Conservation (phyloP, 2,329 filamentous ascomycete genomes). For the Aspergillus thermomutatus region DNA sequence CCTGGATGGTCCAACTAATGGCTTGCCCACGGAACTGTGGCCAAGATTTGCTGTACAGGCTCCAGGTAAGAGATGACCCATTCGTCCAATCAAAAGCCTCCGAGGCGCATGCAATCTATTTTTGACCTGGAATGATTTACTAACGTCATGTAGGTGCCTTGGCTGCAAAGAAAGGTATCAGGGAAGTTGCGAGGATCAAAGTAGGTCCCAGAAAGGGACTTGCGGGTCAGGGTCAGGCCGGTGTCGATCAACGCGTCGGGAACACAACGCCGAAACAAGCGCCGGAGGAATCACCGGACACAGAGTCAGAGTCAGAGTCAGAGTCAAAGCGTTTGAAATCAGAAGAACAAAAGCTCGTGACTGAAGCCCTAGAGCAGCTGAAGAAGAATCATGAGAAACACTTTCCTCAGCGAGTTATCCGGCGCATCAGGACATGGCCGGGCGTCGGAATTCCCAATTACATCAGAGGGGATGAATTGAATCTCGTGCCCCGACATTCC, state of each 20-base stretch:
- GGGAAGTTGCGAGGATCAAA: background rate
- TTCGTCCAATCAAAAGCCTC: background rate
- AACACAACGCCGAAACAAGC: background rate
- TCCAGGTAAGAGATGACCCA: background rate
- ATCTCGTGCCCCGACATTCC: background rate
- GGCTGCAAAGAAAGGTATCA: background rate
- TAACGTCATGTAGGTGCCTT: background rate
- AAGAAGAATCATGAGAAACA: background rate
- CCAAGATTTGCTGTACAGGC: background rate
- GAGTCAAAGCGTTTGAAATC: background rate
- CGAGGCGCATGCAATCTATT: background rate
- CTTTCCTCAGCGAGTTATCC: background rate
- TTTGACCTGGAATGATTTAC: background rate
- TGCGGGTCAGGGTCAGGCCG: no score
- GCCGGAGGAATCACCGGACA: background rate
- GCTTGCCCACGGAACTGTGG: background rate
- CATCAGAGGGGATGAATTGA: background rate
- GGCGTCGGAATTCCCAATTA: background rate
- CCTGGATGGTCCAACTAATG: background rate
- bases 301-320: background rate
- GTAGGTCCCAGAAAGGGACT: background rate
- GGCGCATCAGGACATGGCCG: conserved; percentile 1
- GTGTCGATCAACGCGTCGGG: background rate
- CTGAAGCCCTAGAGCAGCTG: background rate
- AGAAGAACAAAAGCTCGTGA: background rate